Evolutionary conservation across 1,139 yeast genomes (phyloP).

Genomic region (Lodderomyces pseudojiufengensis): DNA sequence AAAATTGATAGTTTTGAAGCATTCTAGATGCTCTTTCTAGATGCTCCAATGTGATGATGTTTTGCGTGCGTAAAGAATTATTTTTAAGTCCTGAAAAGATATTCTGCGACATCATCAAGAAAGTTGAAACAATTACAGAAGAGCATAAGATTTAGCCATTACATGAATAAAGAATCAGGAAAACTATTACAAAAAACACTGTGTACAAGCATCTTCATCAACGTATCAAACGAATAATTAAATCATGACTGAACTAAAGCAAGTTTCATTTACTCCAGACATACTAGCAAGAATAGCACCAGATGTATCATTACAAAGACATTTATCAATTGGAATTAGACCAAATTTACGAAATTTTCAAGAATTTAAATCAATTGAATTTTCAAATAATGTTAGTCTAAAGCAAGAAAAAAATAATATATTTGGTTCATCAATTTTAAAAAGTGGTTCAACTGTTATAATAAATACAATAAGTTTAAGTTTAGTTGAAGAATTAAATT

Average conservation of each 20-base stretch:
- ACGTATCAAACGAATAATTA: no score
- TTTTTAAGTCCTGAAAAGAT: no score
- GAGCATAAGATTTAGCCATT: no score
- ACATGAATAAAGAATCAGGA: no score
- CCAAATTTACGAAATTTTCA: constrained; percentile 67
- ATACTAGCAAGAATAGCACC: constrained; percentile 85
- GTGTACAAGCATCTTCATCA: no score
- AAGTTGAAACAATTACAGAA: no score
- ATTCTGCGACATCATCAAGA: no score
- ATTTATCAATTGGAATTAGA: constrained; percentile 66
- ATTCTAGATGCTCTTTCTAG: no score
- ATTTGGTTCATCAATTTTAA: constrained; percentile 69
- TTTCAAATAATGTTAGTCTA: constrained; percentile 23
- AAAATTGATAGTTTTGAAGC: no score
- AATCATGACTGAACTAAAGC: constrained; percentile 23
- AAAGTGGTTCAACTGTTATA: constrained; percentile 72
- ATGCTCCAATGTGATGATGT: no score
- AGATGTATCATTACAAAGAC: constrained; percentile 75
- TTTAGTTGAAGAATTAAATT: constrained; percentile 45
- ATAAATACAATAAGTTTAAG: constrained; percentile 77
- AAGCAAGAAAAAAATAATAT: constrained; percentile 39
- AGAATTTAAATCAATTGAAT: constrained; percentile 63
- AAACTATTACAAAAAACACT: no score
- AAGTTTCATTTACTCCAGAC: constrained; percentile 69
- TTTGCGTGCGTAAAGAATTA: no score